A percentile compares a stretch with the other conserved stretches of the same genome.
Conservation (phyloP, 805 yeast species). For the Yarrowia sp. region DNA sequence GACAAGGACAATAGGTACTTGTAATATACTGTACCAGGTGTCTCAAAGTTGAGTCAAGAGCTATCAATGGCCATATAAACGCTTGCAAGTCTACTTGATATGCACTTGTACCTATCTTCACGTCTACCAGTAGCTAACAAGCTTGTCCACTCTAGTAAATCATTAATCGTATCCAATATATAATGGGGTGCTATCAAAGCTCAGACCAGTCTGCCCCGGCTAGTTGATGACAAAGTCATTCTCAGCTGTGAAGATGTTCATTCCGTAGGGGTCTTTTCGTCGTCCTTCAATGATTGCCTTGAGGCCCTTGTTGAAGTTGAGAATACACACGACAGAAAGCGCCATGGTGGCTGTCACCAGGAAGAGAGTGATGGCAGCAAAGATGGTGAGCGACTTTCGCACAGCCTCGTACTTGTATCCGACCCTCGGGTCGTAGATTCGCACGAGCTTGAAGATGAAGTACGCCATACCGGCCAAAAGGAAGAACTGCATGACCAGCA, state of each 20-base stretch:
- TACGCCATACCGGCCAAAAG: slow-evolving; percentile 56
- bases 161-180: neutral
- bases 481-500: slow-evolving; percentile 47
- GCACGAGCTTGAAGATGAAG: slow-evolving; percentile 56
- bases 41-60: no score
- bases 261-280: slow-evolving; percentile 25
- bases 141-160: no score
- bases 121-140: no score
- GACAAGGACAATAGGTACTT: no score
- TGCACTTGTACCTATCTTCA: no score
- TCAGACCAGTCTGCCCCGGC: neutral
- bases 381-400: slow-evolving; percentile 54
- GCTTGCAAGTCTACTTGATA: no score
- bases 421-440: slow-evolving; percentile 54
- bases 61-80: no score
- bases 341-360: slow-evolving; percentile 52
- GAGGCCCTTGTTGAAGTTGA: slow-evolving; percentile 47
- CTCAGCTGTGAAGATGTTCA: slow-evolving; percentile 36
- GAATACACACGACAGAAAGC: slow-evolving; percentile 46
- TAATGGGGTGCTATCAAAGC: neutral
- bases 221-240: slow-evolving; percentile 25
- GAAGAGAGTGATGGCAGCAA: slow-evolving; percentile 55
- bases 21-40: no score
- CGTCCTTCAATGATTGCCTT: slow-evolving; percentile 41
- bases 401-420: slow-evolving; percentile 54